Evolutionary conservation across 805 yeast genomes (phyloP).

Genomic region (Yamadazyma phyllophila): DNA sequence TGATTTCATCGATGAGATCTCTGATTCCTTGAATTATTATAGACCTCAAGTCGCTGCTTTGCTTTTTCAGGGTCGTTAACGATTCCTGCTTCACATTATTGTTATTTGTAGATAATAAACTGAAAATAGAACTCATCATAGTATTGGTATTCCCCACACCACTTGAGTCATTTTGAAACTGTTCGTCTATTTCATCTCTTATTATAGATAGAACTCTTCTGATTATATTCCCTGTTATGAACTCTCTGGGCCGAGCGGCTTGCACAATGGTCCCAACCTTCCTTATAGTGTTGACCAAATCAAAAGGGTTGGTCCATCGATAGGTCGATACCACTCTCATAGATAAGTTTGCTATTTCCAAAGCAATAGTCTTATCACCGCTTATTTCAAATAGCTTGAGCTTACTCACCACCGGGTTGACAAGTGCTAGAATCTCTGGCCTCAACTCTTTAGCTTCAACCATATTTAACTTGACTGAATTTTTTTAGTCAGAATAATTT

Average conservation of each 20-base stretch:
- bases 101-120: constrained; percentile 57
- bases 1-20: constrained; percentile 87
- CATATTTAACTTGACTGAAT: constrained; percentile 3
- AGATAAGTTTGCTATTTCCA: constrained; percentile 81
- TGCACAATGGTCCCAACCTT: constrained; percentile 67
- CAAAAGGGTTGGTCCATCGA: constrained; percentile 78
- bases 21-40: constrained; percentile 88
- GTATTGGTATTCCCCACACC: constrained; percentile 33
- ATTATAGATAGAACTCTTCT: constrained; percentile 84
- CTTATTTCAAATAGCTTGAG: constrained; percentile 81
- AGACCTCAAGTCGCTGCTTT: constrained; percentile 69
- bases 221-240: constrained; percentile 85
- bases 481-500: constrained; percentile 1
- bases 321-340: constrained; percentile 87
- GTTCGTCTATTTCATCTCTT: constrained; percentile 74
- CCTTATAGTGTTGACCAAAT: constrained; percentile 69
- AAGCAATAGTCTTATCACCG: constrained; percentile 80
- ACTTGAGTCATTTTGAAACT: constrained; percentile 17
- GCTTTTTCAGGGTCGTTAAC: constrained; percentile 36
- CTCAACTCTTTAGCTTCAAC: constrained; percentile 13
- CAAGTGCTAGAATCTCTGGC: constrained; percentile 33
- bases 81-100: constrained; percentile 26
- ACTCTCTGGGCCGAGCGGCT: constrained; percentile 84
- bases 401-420: constrained; percentile 42
- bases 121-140: constrained; percentile 82